These are phyloP conservation scores for Smallanthus sonchifolius DNA, from an alignment of 129 eudicot species.

Conservation along the genomic window DNA sequence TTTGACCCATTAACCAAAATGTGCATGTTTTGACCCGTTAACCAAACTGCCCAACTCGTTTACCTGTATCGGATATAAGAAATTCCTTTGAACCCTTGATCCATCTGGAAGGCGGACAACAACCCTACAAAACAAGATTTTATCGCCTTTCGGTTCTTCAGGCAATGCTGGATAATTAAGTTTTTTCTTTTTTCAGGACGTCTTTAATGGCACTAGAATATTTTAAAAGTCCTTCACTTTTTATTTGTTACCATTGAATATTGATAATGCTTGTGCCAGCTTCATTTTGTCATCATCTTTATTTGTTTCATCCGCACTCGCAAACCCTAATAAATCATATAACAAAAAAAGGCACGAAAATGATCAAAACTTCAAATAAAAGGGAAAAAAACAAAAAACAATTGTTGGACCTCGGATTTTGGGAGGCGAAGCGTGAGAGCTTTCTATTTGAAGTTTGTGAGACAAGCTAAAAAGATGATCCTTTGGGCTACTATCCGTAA, in stretches of 20 bases:
- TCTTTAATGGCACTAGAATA: constrained; percentile 2
- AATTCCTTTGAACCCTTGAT: constrained; percentile 73
- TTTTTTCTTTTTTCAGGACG: constrained; percentile 20
- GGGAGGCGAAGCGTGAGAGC: constrained; percentile 36
- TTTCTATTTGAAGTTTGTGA: constrained; percentile 60
- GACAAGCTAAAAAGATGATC: constrained; percentile 52
- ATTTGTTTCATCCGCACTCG: constrained; percentile 39
- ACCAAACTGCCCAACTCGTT: neutral
- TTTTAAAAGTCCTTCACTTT: neutral
- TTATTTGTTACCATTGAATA: constrained; percentile 52
- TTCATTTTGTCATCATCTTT: constrained; percentile 67
- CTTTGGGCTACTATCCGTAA: constrained; percentile 56
- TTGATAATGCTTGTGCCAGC: constrained; percentile 61
- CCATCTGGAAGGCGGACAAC: constrained; percentile 91
- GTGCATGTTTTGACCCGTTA: neutral
- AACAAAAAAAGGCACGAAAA: neutral
- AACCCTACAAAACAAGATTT: constrained; percentile 65
- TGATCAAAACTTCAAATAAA: neutral
- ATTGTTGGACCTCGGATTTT: constrained; percentile 34
- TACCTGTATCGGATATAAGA: constrained; percentile 70
- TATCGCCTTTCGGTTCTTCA: constrained; percentile 77
- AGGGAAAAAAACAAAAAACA: neutral
- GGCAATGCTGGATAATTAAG: constrained; percentile 58
- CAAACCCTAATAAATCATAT: neutral
- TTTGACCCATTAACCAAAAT: neutral